Evolutionary conservation across 805 yeast genomes (phyloP).

Genomic region (Metschnikowia borealis): DNA sequence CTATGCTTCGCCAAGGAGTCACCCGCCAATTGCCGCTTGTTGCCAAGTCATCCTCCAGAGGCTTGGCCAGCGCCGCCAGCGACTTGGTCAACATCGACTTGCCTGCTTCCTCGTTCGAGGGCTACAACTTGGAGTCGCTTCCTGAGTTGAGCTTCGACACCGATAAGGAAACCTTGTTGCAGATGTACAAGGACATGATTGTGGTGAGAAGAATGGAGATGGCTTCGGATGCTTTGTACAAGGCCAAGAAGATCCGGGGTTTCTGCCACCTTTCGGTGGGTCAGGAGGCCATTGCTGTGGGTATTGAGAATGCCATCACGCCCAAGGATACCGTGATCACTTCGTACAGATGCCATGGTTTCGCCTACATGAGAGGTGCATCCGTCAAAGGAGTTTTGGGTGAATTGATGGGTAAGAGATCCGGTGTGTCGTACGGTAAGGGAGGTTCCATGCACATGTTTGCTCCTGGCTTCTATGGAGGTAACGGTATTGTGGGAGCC

Average conservation of each 20-base stretch:
- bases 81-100: slow-evolving; percentile 52
- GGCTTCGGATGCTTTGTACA: slow-evolving; percentile 97
- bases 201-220: slow-evolving; percentile 95
- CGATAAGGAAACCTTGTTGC: slow-evolving; percentile 71
- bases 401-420: slow-evolving; percentile 94
- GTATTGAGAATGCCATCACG: slow-evolving; percentile 92
- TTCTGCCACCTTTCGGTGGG: slow-evolving; percentile 98
- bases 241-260: slow-evolving; percentile 97
- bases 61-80: slow-evolving; percentile 32
- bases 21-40: slow-evolving; percentile 18
- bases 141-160: slow-evolving; percentile 76
- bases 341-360: slow-evolving; percentile 98
- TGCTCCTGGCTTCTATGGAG: slow-evolving; percentile 94
- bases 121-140: slow-evolving; percentile 64
- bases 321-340: slow-evolving; percentile 86
- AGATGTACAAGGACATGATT: slow-evolving; percentile 96
- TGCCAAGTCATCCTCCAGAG: slow-evolving; percentile 26
- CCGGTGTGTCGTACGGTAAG: slow-evolving; percentile 94
- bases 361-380: slow-evolving; percentile 94
- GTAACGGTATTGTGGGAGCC: slow-evolving; percentile 99
- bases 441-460: slow-evolving; percentile 99
- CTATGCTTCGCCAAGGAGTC: slow-evolving; percentile 18
- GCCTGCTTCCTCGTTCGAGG: slow-evolving; percentile 80
- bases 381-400: slow-evolving; percentile 86
- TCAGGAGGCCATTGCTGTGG: slow-evolving; percentile 98